These are phyloP conservation scores for Rhynchospora tenuis DNA, from an alignment of 176 grass and related monocot genomes.

Conservation along the genomic window DNA sequence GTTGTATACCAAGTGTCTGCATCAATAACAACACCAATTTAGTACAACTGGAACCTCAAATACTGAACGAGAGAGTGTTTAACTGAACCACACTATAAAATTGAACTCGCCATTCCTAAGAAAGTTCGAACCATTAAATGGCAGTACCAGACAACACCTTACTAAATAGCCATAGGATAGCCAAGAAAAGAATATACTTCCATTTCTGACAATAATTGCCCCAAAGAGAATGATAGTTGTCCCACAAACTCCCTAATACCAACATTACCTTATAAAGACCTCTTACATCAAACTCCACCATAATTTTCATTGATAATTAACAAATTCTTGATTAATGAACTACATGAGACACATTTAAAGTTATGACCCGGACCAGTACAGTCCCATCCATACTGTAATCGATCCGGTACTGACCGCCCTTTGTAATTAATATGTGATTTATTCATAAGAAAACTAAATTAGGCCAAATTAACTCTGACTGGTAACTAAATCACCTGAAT, in stretches of 20 bases:
- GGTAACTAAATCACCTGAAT: not conserved
- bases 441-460: not conserved
- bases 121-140: not conserved
- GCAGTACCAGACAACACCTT: not conserved
- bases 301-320: not conserved
- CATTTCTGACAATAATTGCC: not conserved
- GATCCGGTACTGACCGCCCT: not conserved
- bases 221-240: not conserved
- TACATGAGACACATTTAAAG: not conserved
- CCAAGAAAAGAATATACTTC: not conserved
- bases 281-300: not conserved
- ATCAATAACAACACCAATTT: constrained; percentile 11
- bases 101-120: not conserved
- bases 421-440: not conserved
- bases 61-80: constrained; percentile 1
- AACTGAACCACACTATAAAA: not conserved
- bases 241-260: not conserved
- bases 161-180: not conserved
- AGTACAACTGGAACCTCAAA: constrained; percentile 3
- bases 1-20: constrained; percentile 98
- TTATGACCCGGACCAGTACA: not conserved
- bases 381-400: not conserved
- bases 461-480: not conserved
- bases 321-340: not conserved
- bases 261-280: not conserved